These are phyloP conservation scores for Penicillium sp. DNA, from an alignment of 2,329 filamentous ascomycete species.

Conservation along the genomic window DNA sequence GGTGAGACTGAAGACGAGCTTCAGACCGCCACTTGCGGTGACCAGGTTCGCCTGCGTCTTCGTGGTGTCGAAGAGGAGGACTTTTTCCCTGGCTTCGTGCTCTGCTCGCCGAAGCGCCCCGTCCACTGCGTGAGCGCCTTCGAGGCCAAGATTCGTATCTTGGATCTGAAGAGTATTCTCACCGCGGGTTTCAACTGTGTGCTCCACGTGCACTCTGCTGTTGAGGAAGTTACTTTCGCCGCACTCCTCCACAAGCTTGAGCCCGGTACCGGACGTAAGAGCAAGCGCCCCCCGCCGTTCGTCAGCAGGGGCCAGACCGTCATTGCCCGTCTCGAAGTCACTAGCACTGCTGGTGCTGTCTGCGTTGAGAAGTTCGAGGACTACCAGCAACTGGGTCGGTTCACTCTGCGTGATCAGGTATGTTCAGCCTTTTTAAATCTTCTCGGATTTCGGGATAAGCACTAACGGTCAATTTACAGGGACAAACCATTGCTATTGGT, in stretches of 20 bases:
- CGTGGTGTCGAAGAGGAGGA: slow-evolving; percentile 97
- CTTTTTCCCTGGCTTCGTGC: slow-evolving; percentile 87
- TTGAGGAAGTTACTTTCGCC: slow-evolving; percentile 92
- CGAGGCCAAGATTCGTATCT: slow-evolving; percentile 91
- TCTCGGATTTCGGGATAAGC: slow-evolving; percentile 8
- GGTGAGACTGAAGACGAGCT: slow-evolving; percentile 96
- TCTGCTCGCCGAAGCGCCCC: slow-evolving; percentile 88
- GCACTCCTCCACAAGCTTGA: slow-evolving; percentile 88
- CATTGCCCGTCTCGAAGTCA: slow-evolving; percentile 86
- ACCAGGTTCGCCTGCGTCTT: slow-evolving; percentile 87
- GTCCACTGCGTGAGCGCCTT: slow-evolving; percentile 87
- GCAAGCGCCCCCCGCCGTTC: slow-evolving; percentile 87
- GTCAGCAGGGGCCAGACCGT: slow-evolving; percentile 75
- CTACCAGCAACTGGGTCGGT: slow-evolving; percentile 87
- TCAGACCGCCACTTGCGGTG: slow-evolving; percentile 73
- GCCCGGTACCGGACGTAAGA: slow-evolving; percentile 88
- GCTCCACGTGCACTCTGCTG: slow-evolving; percentile 91
- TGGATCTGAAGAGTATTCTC: slow-evolving; percentile 91
- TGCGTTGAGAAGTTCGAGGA: slow-evolving; percentile 95
- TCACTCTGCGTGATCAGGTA: slow-evolving; percentile 84
- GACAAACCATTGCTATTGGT: slow-evolving; percentile 98
- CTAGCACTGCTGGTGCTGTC: slow-evolving; percentile 75
- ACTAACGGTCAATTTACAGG: slow-evolving; percentile 50
- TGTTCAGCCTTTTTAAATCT: slow-evolving; percentile 20
- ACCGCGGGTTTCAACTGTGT: slow-evolving; percentile 97